phyloP scores from a whole-genome alignment of 257 asterid genomes.

The Gentiana dahurica region DNA sequence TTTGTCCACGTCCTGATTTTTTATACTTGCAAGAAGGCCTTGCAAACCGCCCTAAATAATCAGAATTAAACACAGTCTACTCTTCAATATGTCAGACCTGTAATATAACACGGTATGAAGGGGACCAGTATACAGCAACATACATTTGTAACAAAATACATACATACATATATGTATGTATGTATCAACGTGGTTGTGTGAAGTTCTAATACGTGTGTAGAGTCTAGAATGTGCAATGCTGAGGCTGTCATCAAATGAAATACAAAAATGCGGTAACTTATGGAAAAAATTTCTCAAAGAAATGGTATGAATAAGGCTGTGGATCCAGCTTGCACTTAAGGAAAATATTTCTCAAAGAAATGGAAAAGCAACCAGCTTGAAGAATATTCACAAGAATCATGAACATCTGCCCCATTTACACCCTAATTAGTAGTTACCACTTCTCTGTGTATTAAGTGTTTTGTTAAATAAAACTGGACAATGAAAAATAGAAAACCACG shows the following conservation, averaged over 20 bases:
- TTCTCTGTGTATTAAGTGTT: background rate
- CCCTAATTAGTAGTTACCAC: background rate
- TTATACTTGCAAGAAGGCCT: slow-evolving; percentile 55
- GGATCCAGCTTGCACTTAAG: slow-evolving; percentile 2
- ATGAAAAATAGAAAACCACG: background rate
- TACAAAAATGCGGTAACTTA: no score
- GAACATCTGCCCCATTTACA: background rate
- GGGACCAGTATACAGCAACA: no score
- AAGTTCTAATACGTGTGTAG: no score
- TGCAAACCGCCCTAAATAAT: slow-evolving; percentile 72
- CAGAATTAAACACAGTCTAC: background rate
- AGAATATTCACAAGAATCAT: background rate
- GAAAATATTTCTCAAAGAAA: slow-evolving; percentile 1
- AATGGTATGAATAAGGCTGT: background rate
- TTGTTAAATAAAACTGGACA: background rate
- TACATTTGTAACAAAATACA: no score
- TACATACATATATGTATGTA: no score
- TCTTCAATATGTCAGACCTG: no score
- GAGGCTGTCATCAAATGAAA: no score
- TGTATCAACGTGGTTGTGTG: no score
- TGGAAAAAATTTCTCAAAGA: slow-evolving; percentile 1
- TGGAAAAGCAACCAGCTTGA: background rate
- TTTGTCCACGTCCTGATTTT: slow-evolving; percentile 75
- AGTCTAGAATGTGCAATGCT: no score
- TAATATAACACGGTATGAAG: no score